phyloP scores from a whole-genome alignment of 202 grass and related monocot genomes.

The Saccharum hybrid region DNA sequence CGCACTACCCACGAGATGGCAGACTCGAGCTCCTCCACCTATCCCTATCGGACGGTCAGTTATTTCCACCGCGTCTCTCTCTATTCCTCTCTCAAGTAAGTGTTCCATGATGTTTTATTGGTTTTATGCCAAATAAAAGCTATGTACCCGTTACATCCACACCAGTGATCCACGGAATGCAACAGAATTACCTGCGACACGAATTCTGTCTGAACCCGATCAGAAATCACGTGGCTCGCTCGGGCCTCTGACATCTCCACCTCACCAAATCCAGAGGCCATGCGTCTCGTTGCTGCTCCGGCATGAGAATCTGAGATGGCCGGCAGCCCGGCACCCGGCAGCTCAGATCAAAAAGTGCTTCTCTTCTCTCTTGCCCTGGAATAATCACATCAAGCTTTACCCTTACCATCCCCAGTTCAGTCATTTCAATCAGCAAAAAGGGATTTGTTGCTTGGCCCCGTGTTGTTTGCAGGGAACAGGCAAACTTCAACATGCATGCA shows the following conservation, averaged over 20 bases:
- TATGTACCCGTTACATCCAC: too few species aligned
- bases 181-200: neutral
- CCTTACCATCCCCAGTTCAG: neutral
- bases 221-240: slow-evolving; percentile 34
- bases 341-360: neutral
- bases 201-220: slow-evolving; percentile 4
- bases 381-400: slow-evolving; percentile 38
- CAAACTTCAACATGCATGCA: neutral
- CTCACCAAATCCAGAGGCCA: slow-evolving; percentile 13
- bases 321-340: neutral
- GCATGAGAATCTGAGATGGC: neutral
- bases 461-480: neutral
- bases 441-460: neutral
- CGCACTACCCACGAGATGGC: too few species aligned
- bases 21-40: too few species aligned
- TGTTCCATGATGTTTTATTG: too few species aligned
- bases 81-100: too few species aligned
- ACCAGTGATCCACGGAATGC: too few species aligned
- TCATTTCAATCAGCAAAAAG: neutral
- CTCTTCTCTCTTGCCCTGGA: slow-evolving; percentile 30
- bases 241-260: slow-evolving; percentile 14
- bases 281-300: slow-evolving; percentile 10
- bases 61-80: too few species aligned
- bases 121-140: too few species aligned
- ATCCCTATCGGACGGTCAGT: too few species aligned